Base-by-base conservation (phyloP, 1,284 basidiomycete genomes). In the Tylopilus sp. region DNA sequence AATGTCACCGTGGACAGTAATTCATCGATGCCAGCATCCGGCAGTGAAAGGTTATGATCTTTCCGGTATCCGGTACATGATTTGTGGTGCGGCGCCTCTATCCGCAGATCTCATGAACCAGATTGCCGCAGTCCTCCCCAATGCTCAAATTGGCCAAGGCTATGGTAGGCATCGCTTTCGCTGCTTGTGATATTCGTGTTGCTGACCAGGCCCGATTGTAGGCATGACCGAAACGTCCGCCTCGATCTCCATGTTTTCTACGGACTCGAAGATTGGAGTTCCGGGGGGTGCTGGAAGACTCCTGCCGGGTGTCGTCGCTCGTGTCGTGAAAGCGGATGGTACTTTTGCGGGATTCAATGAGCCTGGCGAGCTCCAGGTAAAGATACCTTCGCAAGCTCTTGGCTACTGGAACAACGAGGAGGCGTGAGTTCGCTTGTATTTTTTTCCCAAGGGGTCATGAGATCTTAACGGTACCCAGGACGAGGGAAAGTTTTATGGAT, bases 71-170 rank as follows among this genome's bases (percentile, higher is more conserved):
- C 72, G 79, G 48, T 70, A 77, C 59, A 73, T 82, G 52, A 77
- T 89, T 70, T 73, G 74, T 41, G 86, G 88, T 21, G 90, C 88
- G 0, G 89, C 89, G 0, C 89, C 89, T 4, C 69, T 92, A 5
- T 82, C 85, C 3, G 69, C 75, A 15, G 87, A 88, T 59, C 72
- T 88, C 26, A 81, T 76, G 46, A 54, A 71, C 31, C 74, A 81
- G 55, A 65, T 88, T 29, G 66, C 76, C 37, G 67, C 73, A 30
- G 60, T 83, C 33, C 66, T 90, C 13, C 85, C 85, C 0, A 64
- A 78, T 19, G 76, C 77, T 2, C 69, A 74, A 40, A 77, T 88
- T 44, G 82, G 81, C 10, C 85, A 88, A 65, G 81, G 76, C 5
- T 88, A 84, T 61, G 85, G 84, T 67, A 59, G 61, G 67, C 25